Evolutionary conservation across 805 yeast genomes (phyloP).

Genomic region (Kregervanrija fluxuum): DNA sequence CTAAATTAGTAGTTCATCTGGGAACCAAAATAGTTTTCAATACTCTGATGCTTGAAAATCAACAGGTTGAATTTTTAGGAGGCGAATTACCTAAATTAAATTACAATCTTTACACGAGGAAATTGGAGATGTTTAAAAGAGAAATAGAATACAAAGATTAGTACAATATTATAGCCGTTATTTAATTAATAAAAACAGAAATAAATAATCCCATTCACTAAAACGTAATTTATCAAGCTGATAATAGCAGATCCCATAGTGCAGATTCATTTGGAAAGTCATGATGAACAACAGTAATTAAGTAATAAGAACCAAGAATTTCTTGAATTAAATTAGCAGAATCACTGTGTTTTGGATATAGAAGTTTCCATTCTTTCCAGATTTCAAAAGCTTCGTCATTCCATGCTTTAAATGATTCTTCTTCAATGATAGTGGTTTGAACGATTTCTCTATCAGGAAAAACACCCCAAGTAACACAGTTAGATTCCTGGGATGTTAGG

Average conservation of each 20-base stretch:
- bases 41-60: constrained; percentile 28
- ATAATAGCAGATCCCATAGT: constrained; percentile 62
- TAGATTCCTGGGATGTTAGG: constrained; percentile 46
- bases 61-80: constrained; percentile 20
- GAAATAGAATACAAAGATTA: constrained; percentile 18
- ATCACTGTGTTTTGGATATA: constrained; percentile 53
- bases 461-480: constrained; percentile 97
- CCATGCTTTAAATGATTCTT: constrained; percentile 93
- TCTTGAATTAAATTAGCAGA: constrained; percentile 56
- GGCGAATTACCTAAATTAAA: constrained; percentile 25
- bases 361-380: constrained; percentile 86
- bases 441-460: constrained; percentile 85
- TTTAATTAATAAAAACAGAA: neutral
- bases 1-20: constrained; percentile 43
- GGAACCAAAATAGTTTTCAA: constrained; percentile 45
- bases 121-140: constrained; percentile 31
- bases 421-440: constrained; percentile 89
- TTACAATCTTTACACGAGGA: constrained; percentile 22
- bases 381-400: constrained; percentile 88
- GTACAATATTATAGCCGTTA: neutral
- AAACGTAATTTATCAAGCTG: constrained; percentile 5
- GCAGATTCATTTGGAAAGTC: constrained; percentile 68
- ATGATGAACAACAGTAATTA: constrained; percentile 85
- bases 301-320: constrained; percentile 55
- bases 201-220: neutral